Evolutionary conservation across 805 yeast genomes (phyloP).

Genomic region (Pichia gijzeniarum): DNA sequence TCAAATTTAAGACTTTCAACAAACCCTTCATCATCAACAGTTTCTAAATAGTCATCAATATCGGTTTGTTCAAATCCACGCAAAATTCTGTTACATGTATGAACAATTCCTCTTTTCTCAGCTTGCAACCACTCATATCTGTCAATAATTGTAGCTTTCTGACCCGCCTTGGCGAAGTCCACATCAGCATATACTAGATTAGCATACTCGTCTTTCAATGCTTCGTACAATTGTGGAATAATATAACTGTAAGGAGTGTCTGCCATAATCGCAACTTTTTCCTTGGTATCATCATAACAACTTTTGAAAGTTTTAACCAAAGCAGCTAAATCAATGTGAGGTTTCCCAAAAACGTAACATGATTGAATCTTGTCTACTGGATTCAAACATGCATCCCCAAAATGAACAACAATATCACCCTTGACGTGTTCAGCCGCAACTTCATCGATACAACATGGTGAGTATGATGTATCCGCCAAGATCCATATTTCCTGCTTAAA

Average conservation of each 20-base stretch:
- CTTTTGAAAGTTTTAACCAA: slow-evolving; percentile 36
- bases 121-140: background rate
- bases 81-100: slow-evolving; percentile 28
- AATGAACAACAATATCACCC: slow-evolving; percentile 83
- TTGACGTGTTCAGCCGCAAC: slow-evolving; percentile 91
- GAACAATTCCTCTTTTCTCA: background rate
- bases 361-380: slow-evolving; percentile 69
- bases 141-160: slow-evolving; percentile 24
- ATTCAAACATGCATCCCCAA: slow-evolving; percentile 91
- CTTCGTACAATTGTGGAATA: slow-evolving; percentile 34
- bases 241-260: slow-evolving; percentile 59
- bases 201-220: slow-evolving; percentile 29
- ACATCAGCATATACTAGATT: slow-evolving; percentile 36
- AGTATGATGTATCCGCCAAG: slow-evolving; percentile 91
- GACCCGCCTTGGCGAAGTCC: slow-evolving; percentile 25
- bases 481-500: slow-evolving; percentile 52
- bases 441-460: slow-evolving; percentile 93
- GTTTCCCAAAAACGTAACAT: slow-evolving; percentile 72
- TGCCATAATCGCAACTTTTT: slow-evolving; percentile 59
- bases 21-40: slow-evolving; percentile 7
- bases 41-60: slow-evolving; percentile 7
- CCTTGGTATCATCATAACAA: slow-evolving; percentile 34
- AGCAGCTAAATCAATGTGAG: slow-evolving; percentile 40
- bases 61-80: slow-evolving; percentile 23
- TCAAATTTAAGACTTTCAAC: slow-evolving; percentile 27